Base-by-base conservation (phyloP, 441 rosid genomes). In the Manihot esculenta region DNA sequence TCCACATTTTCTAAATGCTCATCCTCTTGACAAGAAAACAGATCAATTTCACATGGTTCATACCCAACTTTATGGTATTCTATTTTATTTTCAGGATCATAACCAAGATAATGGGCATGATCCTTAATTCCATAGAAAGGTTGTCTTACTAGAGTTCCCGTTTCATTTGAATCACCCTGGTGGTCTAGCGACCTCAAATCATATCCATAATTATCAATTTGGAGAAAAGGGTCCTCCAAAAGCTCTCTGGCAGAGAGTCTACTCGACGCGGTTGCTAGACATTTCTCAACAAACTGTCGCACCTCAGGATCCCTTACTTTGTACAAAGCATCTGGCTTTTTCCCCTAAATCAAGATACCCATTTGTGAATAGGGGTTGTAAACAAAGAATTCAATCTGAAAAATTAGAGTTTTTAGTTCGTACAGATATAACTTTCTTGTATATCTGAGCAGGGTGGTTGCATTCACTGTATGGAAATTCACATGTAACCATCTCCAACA, bases 381-480 rank as follows among this genome's bases (percentile, higher is more conserved):
- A 49, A 69, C 45, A 33, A 53, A 67, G 5, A 53, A 26, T 11
- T 47, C 54, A 45, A 76, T 48, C 42, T 35, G 27, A 38, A 42
- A 49, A 15, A 49, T 26, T 20, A 53, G 56, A 70, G 41, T 62
- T 68, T 49, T 35, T 38, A 38, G 70, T 64, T 69, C 96, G 84
- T 87, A 94, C 99, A 20, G 96, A 86, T 50, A 79, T 71, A 61
- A 95, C 99, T 93, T 91, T 95, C 88, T 91, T 95, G 86, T 92
- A 95, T 78, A 95, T 95, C 82, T 95, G 98, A 64, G 96, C 99
- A 69, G 96, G 86, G 57, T 91, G 88, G 42, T 80, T 85, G 81
- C 99, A 95, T 74, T 95, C 99, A 42, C 93, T 87, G 70, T 95
- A 95, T 3, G 99, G 99, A 74, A 91, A 92, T 69, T 95, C 99